Conservation (phyloP, 139 green algal genomes). For the Edaphochlamys debaryana region DNA sequence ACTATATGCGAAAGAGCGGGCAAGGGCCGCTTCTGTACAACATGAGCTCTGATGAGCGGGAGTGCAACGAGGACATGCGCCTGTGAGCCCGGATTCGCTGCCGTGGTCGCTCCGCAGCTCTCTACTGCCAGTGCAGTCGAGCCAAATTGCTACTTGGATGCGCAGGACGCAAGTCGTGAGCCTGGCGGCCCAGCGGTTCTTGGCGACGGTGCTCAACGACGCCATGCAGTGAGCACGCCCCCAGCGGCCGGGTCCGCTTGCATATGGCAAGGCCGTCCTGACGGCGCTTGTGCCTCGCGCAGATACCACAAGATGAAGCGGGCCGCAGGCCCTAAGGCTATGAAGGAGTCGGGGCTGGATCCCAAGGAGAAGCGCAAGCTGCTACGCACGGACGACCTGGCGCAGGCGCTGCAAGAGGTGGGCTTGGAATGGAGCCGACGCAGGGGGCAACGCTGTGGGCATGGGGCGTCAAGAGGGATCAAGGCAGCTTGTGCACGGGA, state of each 20-base stretch:
- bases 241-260: too few species aligned
- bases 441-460: too few species aligned
- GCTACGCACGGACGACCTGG: conserved; percentile 35
- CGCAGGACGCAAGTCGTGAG: conserved; percentile 35
- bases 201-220: conserved; percentile 15
- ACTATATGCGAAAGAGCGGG: conserved; percentile 28
- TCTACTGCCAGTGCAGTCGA: too few species aligned
- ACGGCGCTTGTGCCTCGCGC: too few species aligned
- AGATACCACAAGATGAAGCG: conserved; percentile 41
- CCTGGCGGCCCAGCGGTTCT: conserved; percentile 19
- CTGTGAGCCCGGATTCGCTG: not conserved
- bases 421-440: not conserved
- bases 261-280: too few species aligned
- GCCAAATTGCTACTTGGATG: too few species aligned
- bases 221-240: conserved; percentile 12
- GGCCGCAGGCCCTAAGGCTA: conserved; percentile 14
- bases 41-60: conserved; percentile 15
- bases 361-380: conserved; percentile 31
- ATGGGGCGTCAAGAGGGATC: not conserved
- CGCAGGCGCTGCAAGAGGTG: conserved; percentile 34
- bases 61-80: conserved; percentile 40
- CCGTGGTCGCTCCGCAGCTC: too few species aligned
- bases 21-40: conserved; percentile 27
- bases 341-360: conserved; percentile 37
- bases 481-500: too few species aligned